These are phyloP conservation scores for Zygotorulaspora danielsina DNA, from an alignment of 805 yeast genomes.

Conservation along the genomic window DNA sequence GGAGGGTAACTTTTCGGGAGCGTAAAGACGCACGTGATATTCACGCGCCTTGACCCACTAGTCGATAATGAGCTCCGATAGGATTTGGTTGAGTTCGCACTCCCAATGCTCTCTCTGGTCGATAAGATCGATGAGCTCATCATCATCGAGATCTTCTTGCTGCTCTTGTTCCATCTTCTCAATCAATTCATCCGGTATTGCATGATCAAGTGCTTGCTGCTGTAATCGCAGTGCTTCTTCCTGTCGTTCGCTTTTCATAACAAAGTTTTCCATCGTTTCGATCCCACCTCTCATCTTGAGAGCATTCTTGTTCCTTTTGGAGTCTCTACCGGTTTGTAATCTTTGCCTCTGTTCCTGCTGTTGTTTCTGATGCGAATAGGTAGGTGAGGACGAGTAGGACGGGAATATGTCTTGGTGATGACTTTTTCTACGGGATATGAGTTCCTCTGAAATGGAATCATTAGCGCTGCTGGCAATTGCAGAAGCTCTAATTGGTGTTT, in stretches of 20 bases:
- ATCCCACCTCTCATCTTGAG: constrained; percentile 25
- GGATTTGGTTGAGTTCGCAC: constrained; percentile 20
- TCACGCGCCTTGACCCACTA: too few relatives aligned
- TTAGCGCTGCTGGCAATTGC: background rate
- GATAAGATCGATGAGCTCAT: constrained; percentile 25
- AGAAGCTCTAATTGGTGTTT: background rate
- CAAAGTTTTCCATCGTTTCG: constrained; percentile 28
- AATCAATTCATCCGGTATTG: constrained; percentile 19
- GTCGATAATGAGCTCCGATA: constrained; percentile 11
- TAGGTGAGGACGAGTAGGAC: constrained; percentile 10
- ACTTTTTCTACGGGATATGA: constrained; percentile 7
- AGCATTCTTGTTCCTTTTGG: constrained; percentile 11
- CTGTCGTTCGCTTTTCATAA: constrained; percentile 23
- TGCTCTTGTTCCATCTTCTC: constrained; percentile 21
- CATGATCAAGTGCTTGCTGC: constrained; percentile 21
- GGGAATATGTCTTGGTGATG: constrained; percentile 8
- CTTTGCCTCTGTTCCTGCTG: constrained; percentile 5
- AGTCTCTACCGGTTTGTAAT: constrained; percentile 3
- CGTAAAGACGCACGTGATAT: too few relatives aligned
- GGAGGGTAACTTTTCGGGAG: too few relatives aligned
- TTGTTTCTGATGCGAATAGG: constrained; percentile 4
- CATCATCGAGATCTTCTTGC: constrained; percentile 24
- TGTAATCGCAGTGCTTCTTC: constrained; percentile 17
- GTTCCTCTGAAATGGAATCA: constrained; percentile 10
- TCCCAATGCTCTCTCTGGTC: constrained; percentile 18